Percentiles rank a stretch among this genome's conserved stretches.
Conservation (phyloP, 1,139 yeast species). For the Candida dubliniensis region DNA sequence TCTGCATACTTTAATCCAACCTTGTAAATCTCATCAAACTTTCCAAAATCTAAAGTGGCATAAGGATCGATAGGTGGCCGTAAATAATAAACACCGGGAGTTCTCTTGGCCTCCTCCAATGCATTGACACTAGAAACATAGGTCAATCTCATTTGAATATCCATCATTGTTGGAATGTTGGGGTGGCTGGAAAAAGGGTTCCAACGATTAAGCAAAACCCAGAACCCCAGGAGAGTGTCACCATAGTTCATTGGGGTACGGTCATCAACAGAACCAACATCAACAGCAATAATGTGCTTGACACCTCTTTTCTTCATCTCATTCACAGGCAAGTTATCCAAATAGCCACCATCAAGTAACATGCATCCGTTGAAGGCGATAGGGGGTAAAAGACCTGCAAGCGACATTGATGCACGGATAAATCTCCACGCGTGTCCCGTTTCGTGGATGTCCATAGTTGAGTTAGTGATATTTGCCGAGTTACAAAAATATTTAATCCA, state of each 20-base stretch:
- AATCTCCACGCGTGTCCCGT: slow-evolving; percentile 95
- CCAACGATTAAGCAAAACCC: slow-evolving; percentile 88
- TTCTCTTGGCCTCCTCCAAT: slow-evolving; percentile 76
- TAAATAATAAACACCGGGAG: slow-evolving; percentile 85
- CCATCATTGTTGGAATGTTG: slow-evolving; percentile 91
- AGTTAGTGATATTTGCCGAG: slow-evolving; percentile 94
- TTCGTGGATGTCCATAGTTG: slow-evolving; percentile 91
- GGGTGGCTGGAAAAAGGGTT: slow-evolving; percentile 89
- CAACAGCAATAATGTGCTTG: slow-evolving; percentile 87
- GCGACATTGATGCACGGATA: slow-evolving; percentile 93
- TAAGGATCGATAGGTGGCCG: slow-evolving; percentile 93
- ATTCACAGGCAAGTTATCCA: slow-evolving; percentile 87
- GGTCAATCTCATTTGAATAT: slow-evolving; percentile 88
- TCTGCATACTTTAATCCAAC: slow-evolving; percentile 81
- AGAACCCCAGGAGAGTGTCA: slow-evolving; percentile 86
- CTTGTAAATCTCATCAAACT: slow-evolving; percentile 83
- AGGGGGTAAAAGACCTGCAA: slow-evolving; percentile 92
- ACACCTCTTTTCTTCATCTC: slow-evolving; percentile 93
- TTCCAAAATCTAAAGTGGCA: slow-evolving; percentile 89
- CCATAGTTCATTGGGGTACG: slow-evolving; percentile 90
- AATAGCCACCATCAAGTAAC: slow-evolving; percentile 94
- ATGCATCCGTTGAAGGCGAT: slow-evolving; percentile 86
- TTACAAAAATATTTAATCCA: slow-evolving; percentile 90
- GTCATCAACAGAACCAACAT: slow-evolving; percentile 94
- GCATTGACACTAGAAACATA: slow-evolving; percentile 96